phyloP scores from a whole-genome alignment of 2,329 filamentous ascomycete species.

The Rhexocercosporidium sp. region DNA sequence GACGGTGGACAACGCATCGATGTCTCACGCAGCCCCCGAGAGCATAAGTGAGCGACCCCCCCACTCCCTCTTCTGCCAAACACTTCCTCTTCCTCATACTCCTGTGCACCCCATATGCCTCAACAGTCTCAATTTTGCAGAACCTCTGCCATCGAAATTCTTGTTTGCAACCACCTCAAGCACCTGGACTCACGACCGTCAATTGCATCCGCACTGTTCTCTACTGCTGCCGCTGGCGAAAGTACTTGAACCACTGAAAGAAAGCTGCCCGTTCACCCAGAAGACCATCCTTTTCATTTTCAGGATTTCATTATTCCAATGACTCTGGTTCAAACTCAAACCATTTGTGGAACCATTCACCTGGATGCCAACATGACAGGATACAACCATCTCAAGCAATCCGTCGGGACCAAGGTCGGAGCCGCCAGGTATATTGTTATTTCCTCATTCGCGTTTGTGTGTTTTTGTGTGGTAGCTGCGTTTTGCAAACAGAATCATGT shows the following conservation, averaged over 20 bases:
- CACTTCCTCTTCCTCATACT: conserved; percentile 27
- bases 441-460: conserved; percentile 28
- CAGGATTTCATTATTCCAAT: conserved; percentile 35
- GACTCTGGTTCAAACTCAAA: conserved; percentile 41
- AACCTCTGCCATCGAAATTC: conserved; percentile 26
- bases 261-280: conserved; percentile 24
- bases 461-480: conserved; percentile 28
- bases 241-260: conserved; percentile 22
- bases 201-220: conserved; percentile 15
- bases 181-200: conserved; percentile 17
- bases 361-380: conserved; percentile 40
- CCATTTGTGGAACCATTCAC: conserved; percentile 35
- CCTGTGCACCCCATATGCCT: conserved; percentile 26
- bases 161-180: conserved; percentile 29
- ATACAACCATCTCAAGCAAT: conserved; percentile 36
- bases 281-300: conserved; percentile 23
- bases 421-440: conserved; percentile 43
- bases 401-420: conserved; percentile 38
- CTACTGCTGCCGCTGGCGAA: conserved; percentile 30
- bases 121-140: conserved; percentile 25
- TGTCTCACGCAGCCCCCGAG: conserved; percentile 35
- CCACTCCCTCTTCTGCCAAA: conserved; percentile 22
- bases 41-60: conserved; percentile 38
- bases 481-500: conserved; percentile 36
- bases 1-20: conserved; percentile 39